Conservation (phyloP, 352 stramenopile species). For the Phytophthora pluvialis region DNA sequence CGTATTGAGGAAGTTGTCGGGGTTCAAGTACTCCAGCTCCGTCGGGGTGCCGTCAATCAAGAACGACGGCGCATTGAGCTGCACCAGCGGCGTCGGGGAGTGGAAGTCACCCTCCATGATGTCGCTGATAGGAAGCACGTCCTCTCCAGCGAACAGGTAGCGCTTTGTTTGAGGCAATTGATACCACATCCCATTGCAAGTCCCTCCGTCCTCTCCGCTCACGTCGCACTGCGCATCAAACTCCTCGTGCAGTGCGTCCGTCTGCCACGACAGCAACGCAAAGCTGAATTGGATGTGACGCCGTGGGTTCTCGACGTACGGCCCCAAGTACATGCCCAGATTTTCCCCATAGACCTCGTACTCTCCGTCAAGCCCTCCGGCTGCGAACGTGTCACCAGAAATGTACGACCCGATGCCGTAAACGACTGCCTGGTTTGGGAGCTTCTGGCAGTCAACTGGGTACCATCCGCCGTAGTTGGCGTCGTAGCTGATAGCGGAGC, state of each 20-base stretch:
- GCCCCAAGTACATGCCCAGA: constrained; percentile 23
- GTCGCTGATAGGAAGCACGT: constrained; percentile 30
- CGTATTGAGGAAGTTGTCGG: constrained; percentile 27
- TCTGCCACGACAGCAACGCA: constrained; percentile 44
- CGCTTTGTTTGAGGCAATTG: constrained; percentile 50
- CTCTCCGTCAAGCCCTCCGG: constrained; percentile 19
- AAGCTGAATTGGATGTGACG: constrained; percentile 54
- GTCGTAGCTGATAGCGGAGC: constrained; percentile 44
- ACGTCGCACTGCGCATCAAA: constrained; percentile 50
- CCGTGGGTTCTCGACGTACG: constrained; percentile 43
- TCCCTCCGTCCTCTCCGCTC: constrained; percentile 12
- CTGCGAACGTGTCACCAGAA: constrained; percentile 40
- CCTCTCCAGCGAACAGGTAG: constrained; percentile 48
- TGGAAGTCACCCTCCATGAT: constrained; percentile 44
- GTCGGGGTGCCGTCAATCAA: constrained; percentile 23
- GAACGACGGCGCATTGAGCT: constrained; percentile 43
- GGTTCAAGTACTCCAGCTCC: constrained; percentile 38
- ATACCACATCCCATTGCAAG: constrained; percentile 50
- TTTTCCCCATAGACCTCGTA: constrained; percentile 20
- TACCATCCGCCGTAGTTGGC: constrained; percentile 50
- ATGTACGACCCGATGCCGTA: constrained; percentile 60
- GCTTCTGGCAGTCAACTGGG: constrained; percentile 34
- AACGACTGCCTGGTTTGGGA: constrained; percentile 38
- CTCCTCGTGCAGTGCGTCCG: constrained; percentile 30
- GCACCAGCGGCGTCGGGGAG: constrained; percentile 48